Base-by-base conservation (phyloP, 2,329 filamentous ascomycete species). In the Alternaria sp. region DNA sequence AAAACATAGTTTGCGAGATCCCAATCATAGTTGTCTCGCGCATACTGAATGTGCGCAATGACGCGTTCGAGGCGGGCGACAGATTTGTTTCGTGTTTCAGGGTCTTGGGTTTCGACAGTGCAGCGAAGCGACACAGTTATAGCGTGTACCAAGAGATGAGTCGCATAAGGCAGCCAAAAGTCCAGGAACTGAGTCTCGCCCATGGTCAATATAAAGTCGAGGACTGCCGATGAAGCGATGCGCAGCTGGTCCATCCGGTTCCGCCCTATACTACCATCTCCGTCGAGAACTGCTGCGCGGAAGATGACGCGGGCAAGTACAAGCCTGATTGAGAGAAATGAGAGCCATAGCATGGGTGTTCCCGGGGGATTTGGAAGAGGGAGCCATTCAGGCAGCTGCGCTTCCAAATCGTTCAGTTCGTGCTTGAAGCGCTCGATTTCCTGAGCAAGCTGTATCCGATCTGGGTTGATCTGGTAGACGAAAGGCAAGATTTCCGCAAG, bases 1-100 rank as follows among this genome's bases (percentile, higher is more conserved):
- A 85, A 71, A 42, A 82, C 84, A 71, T 84, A 84, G 48, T 83
- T 80, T 7, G 83, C 83, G 8, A 85, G 78, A 61, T 86, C 84
- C 83, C 84, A 86, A 49, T 83, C 80, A 64, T 83, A 80, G 50
- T 83, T 80, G 29, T 81, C 80, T 13, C 79, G 76, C 23, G 82
- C 81, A 45, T 78, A 75, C 39, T 80, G 80, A 7, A 85, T 78
- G 31, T 82, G 79, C 7, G 78, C 75, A 36, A 82, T 80, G 40
- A 84, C 76, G 3, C 77, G 78, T 56, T 84, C 78, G 2, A 84
- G 81, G 26, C 81, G 81, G 6, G 75, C 56, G 46, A 84, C 77
- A 51, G 80, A 82, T 3, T 79, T 76, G 8, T 78, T 78, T 9
- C 81, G 79, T 14, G 81, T 77, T 23, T 80, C 77, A 2, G 73